Percentiles rank a stretch among this genome's conserved stretches.
Conservation (phyloP, 192 early-diverging fungal genomes). For the Coemansia sp. region DNA sequence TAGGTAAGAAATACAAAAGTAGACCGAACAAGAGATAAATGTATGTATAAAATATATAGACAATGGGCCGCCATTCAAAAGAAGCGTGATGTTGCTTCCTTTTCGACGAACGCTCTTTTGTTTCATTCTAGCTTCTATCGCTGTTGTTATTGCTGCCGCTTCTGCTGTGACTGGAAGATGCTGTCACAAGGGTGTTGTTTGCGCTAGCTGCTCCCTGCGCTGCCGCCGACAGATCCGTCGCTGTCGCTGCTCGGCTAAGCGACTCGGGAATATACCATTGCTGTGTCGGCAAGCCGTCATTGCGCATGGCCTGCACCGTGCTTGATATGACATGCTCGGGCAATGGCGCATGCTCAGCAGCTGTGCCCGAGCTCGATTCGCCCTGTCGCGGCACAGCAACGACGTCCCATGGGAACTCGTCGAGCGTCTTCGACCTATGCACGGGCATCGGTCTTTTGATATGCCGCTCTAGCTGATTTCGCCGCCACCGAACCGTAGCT, state of each 20-base stretch:
- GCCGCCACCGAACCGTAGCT: slow-evolving; percentile 12
- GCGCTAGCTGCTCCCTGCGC: not conserved
- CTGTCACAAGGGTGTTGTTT: slow-evolving; percentile 5
- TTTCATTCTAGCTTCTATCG: not conserved
- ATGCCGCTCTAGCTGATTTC: slow-evolving; percentile 7
- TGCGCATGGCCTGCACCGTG: slow-evolving; percentile 30
- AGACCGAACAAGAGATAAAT: not conserved
- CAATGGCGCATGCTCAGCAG: not conserved
- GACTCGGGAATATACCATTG: slow-evolving; percentile 41
- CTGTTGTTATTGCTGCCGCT: not conserved
- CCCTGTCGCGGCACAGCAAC: slow-evolving; percentile 24
- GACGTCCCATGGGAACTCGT: slow-evolving; percentile 33
- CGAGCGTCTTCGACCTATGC: slow-evolving; percentile 21
- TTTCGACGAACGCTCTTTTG: too few species aligned
- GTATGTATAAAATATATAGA: not conserved
- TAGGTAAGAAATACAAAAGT: not conserved
- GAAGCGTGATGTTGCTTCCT: not conserved
- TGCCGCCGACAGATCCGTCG: not conserved
- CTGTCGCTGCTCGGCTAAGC: slow-evolving; percentile 1
- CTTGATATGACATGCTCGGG: slow-evolving; percentile 13
- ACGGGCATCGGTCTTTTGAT: slow-evolving; percentile 11
- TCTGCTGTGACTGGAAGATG: not conserved
- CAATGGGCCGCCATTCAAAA: not conserved
- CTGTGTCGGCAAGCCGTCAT: slow-evolving; percentile 33
- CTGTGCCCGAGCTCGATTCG: not conserved